Base-by-base conservation (phyloP, 2,329 filamentous ascomycete genomes). In the Sporothrix pallida region DNA sequence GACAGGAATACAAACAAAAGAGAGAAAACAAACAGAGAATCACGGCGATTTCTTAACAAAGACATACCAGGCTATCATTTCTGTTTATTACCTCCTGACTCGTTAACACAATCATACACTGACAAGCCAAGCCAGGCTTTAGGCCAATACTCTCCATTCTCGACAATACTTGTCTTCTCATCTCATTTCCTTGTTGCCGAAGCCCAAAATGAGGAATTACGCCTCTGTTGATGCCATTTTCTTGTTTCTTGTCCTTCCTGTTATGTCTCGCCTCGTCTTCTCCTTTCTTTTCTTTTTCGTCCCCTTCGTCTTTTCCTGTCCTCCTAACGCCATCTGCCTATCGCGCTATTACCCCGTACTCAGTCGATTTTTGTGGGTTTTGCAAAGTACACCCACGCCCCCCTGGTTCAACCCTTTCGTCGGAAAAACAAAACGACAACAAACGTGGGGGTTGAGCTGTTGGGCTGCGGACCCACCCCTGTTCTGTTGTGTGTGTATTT, bases 321-420 rank as follows among this genome's bases (percentile, higher is more conserved):
- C 50, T 52, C 23, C 58, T 65, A 54, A 65, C 37, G 65, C 46
- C 72, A 63, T 65, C 20, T 67, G n/a, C 63, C 44, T 71, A 67
- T 70, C 72, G 60, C 67, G 68, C 67, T 71, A 71, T 73, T 73
- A 70, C 72, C 68, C 72, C 72, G 72, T 73, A 71, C 58, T 44
- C 23, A n/a, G 37, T 65, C 4, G 52, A 26, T 56, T 56, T 48
- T 48, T 48, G 42, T 67, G 42, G 62, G 42, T 26, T 67, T 37
- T 52, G 7, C n/a, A n/a, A 2, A 17, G 12, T 10, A 65, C 17
- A n/a, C 37, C 60, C n/a, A 65, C 60, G 60, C 60, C 44, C 26
- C 26, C 26, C 50, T 31, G 3, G n/a, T 15, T 15, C 4, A 23
- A 20, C 63, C 20, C 31, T 23, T 48, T 17, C 20, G 52, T 70